These are phyloP conservation scores for Teunomyces tritomae DNA, from an alignment of 805 yeast species.

Conservation along the genomic window DNA sequence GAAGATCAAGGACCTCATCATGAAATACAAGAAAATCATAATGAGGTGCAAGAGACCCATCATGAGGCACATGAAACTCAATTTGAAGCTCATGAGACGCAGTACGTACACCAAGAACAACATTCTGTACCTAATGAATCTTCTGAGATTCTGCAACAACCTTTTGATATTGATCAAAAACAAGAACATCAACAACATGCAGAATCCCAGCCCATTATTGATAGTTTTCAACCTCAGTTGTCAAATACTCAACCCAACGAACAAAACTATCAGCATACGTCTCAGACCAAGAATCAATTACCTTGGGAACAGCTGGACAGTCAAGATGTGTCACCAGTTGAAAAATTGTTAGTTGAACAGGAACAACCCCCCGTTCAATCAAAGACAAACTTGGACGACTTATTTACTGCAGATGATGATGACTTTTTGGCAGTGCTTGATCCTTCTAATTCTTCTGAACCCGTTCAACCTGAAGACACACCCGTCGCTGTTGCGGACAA, in stretches of 20 bases:
- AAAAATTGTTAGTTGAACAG: not conserved
- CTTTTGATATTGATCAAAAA: not conserved
- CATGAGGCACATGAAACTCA: not conserved
- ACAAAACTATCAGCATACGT: not conserved
- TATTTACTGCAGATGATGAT: conserved; percentile 18
- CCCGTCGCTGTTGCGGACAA: not conserved
- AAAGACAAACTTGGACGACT: conserved; percentile 5
- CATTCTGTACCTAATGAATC: not conserved
- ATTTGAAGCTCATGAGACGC: not conserved
- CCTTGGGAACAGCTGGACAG: not conserved
- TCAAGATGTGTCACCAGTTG: not conserved
- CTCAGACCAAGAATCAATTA: not conserved
- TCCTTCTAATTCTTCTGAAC: not conserved
- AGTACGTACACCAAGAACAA: not conserved
- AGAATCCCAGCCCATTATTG: not conserved
- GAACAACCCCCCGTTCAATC: not conserved
- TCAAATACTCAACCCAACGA: not conserved
- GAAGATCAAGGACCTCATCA: not conserved
- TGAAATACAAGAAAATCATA: not conserved
- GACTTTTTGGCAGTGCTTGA: conserved; percentile 17
- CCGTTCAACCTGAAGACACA: not conserved
- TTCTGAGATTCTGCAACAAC: not conserved
- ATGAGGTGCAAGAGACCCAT: not conserved
- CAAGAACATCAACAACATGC: not conserved
- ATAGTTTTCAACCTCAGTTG: not conserved